These are phyloP conservation scores for Tylopilus sp. DNA, from an alignment of 768 basidiomycete genomes.

Conservation along the genomic window DNA sequence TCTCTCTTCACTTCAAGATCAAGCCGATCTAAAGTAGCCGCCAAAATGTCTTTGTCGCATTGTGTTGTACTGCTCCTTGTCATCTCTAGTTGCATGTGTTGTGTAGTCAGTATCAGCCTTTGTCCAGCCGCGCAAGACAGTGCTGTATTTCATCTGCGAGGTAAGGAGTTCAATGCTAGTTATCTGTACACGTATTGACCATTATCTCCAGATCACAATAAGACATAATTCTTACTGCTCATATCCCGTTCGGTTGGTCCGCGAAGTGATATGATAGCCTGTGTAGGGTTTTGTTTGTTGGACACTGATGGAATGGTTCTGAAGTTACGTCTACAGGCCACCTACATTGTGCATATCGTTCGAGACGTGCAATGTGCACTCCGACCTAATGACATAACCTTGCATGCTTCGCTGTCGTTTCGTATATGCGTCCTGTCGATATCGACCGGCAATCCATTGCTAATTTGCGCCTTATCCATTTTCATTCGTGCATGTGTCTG, in stretches of 20 bases:
- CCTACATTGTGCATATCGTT: not conserved
- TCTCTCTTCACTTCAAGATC: slow-evolving; percentile 99
- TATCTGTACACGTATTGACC: not conserved
- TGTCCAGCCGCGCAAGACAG: slow-evolving; percentile 24
- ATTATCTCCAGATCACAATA: slow-evolving; percentile 10
- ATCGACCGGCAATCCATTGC: too few relatives aligned
- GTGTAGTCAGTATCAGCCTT: slow-evolving; percentile 7
- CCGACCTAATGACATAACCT: not conserved
- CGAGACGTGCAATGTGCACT: not conserved
- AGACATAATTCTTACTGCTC: slow-evolving; percentile 1
- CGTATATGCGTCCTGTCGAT: too few relatives aligned
- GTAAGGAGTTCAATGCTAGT: slow-evolving; percentile 6
- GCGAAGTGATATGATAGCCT: not conserved
- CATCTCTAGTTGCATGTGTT: slow-evolving; percentile 4
- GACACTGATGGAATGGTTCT: not conserved
- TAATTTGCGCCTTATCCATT: too few relatives aligned
- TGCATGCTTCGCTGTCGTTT: too few relatives aligned
- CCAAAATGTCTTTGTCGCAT: not conserved
- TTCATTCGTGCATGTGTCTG: too few relatives aligned
- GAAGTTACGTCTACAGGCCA: not conserved
- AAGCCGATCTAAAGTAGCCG: slow-evolving; percentile 76
- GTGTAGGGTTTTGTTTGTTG: slow-evolving; percentile 2
- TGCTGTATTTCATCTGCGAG: slow-evolving; percentile 19
- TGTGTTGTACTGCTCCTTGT: not conserved
- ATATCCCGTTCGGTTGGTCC: not conserved